Conservation (phyloP, 495 filamentous ascomycete species). For the Penicillium tannophilum region DNA sequence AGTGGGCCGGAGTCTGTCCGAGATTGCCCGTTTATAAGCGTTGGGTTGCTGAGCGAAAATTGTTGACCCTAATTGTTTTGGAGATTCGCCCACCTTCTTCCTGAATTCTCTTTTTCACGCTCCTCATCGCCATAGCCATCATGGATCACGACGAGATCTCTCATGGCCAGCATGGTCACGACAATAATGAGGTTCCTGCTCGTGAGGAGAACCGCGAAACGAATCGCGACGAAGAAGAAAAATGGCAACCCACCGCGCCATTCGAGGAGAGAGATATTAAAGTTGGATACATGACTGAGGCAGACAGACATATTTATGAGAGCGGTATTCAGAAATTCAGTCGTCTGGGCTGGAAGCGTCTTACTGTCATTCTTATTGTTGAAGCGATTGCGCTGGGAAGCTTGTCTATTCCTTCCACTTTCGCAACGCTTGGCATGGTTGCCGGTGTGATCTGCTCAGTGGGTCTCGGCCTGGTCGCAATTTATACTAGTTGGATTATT, state of each 20-base stretch:
- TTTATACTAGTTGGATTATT: constrained; percentile 69
- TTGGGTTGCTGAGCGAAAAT: constrained; percentile 8
- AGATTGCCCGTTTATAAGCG: constrained; percentile 13
- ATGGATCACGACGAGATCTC: constrained; percentile 17
- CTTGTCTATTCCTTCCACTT: constrained; percentile 56
- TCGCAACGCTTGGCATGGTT: constrained; percentile 64
- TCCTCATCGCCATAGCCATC: not conserved
- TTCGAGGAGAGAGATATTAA: constrained; percentile 21
- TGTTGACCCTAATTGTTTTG: not conserved
- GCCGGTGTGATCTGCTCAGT: constrained; percentile 52
- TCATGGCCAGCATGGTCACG: constrained; percentile 8
- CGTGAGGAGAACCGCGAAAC: constrained; percentile 3
- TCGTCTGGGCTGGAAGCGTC: constrained; percentile 34
- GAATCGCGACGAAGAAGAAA: constrained; percentile 4
- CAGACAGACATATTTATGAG: constrained; percentile 22
- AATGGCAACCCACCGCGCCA: constrained; percentile 12
- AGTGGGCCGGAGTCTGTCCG: constrained; percentile 8
- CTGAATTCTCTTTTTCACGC: not conserved
- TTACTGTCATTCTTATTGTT: constrained; percentile 52
- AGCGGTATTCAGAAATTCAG: constrained; percentile 25
- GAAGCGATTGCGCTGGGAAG: constrained; percentile 63
- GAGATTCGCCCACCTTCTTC: constrained; percentile 3
- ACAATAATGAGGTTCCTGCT: not conserved
- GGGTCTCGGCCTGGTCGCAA: constrained; percentile 59
- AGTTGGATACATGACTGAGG: constrained; percentile 27